Percentiles rank a stretch among this genome's conserved stretches.
phyloP scores from a whole-genome alignment of 169 alveolate species.

The Plasmodium vinckei region DNA sequence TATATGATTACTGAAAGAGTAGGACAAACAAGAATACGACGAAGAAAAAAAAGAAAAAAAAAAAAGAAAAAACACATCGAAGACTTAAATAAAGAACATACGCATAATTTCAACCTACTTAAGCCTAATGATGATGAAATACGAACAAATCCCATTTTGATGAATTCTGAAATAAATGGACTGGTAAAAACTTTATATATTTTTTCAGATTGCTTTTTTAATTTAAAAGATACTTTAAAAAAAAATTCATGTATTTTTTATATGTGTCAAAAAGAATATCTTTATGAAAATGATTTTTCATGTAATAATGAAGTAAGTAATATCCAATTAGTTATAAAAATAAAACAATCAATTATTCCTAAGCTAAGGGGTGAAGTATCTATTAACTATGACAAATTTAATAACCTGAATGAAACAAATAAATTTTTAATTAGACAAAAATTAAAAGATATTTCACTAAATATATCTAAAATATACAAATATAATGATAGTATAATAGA shows the following conservation, averaged over 20 bases:
- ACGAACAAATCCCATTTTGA: neutral
- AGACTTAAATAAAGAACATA: too few relatives aligned
- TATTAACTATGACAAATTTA: slow-evolving; percentile 25
- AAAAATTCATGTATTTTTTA: slow-evolving; percentile 19
- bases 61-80: neutral
- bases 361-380: slow-evolving; percentile 11
- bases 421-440: slow-evolving; percentile 25
- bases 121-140: neutral
- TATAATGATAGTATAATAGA: neutral
- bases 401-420: slow-evolving; percentile 17
- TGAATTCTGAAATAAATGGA: slow-evolving; percentile 1
- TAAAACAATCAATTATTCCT: slow-evolving; percentile 29
- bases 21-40: neutral
- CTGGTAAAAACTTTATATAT: slow-evolving; percentile 7
- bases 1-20: neutral
- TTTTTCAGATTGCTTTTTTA: slow-evolving; percentile 19
- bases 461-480: neutral
- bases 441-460: slow-evolving; percentile 15
- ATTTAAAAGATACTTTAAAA: slow-evolving; percentile 18
- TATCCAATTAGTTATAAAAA: slow-evolving; percentile 28
- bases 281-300: neutral
- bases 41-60: slow-evolving; percentile 16
- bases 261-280: slow-evolving; percentile 7
- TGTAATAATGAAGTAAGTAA: neutral
- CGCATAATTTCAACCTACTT: too few relatives aligned